These are phyloP conservation scores for Syzygium oleosum DNA, from an alignment of 345 rosid genomes.

Conservation along the genomic window DNA sequence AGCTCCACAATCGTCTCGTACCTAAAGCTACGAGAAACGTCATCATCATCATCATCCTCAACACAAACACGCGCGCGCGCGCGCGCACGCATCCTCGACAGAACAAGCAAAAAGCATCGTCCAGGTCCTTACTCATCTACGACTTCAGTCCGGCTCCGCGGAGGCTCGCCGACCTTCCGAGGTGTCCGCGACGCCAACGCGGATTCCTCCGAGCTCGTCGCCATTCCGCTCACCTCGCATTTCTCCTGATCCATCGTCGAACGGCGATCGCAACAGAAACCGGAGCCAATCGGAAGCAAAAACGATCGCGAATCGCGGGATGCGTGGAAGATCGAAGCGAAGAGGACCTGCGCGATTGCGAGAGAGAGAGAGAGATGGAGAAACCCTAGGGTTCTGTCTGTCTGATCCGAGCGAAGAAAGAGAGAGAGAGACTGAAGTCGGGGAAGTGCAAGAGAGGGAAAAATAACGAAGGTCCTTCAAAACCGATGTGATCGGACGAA, in stretches of 20 bases:
- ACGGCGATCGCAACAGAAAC: not conserved
- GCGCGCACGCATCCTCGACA: not conserved
- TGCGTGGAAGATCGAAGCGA: not conserved
- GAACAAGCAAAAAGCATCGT: not conserved
- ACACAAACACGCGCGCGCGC: too few species aligned
- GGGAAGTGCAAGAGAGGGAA: not conserved
- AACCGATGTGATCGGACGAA: not conserved
- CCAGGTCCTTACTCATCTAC: not conserved
- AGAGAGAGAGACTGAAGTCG: not conserved
- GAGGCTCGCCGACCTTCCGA: constrained; percentile 1
- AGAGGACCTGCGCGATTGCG: not conserved
- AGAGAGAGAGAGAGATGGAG: not conserved
- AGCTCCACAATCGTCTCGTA: constrained; percentile 18
- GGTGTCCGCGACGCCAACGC: constrained; percentile 1
- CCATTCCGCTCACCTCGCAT: not conserved
- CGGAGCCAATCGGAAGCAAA: not conserved
- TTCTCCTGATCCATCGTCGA: not conserved
- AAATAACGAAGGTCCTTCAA: not conserved
- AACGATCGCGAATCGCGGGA: not conserved
- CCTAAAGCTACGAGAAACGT: constrained; percentile 8
- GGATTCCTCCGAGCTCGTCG: not conserved
- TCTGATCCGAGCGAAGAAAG: not conserved
- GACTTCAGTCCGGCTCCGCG: not conserved
- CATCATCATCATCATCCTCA: not conserved
- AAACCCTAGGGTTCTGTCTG: not conserved